These are phyloP conservation scores for Candida endomychidarum DNA, from an alignment of 805 yeast genomes.

Conservation along the genomic window DNA sequence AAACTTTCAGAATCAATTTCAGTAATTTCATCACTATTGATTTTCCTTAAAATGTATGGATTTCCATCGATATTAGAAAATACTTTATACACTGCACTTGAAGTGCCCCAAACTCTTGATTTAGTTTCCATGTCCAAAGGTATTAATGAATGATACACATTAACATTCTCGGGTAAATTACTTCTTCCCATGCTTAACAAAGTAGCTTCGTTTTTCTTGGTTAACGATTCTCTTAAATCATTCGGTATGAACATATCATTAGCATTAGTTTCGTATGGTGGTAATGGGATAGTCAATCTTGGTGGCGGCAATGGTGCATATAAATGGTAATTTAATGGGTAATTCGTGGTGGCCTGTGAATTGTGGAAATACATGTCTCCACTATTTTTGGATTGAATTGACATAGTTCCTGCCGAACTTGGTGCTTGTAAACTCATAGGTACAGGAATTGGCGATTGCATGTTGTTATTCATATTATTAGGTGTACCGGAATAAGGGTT, in stretches of 20 bases:
- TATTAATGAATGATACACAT: constrained; percentile 73
- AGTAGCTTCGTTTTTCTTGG: constrained; percentile 76
- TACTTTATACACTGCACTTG: constrained; percentile 72
- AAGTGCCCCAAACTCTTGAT: constrained; percentile 49
- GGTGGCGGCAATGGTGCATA: constrained; percentile 92
- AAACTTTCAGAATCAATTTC: constrained; percentile 53
- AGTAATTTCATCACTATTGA: constrained; percentile 43
- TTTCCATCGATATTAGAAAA: constrained; percentile 76
- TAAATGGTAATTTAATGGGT: constrained; percentile 75
- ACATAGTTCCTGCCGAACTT: constrained; percentile 2
- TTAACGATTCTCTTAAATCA: constrained; percentile 67
- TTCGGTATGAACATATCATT: constrained; percentile 71
- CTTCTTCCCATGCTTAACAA: constrained; percentile 58
- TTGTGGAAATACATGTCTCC: constrained; percentile 18
- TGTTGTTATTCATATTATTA: background rate
- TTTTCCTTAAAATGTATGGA: constrained; percentile 70
- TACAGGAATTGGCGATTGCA: constrained; percentile 4
- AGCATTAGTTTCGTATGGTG: constrained; percentile 70
- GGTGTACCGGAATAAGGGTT: constrained; percentile 9
- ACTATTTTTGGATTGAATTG: constrained; percentile 17
- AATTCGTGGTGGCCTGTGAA: constrained; percentile 19
- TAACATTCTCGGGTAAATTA: constrained; percentile 58
- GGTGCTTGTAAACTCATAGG: background rate
- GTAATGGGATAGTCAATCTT: constrained; percentile 56
- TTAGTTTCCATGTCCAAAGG: constrained; percentile 61